Conservation (phyloP, 345 rosid species). For the Melastoma malabathricum region DNA sequence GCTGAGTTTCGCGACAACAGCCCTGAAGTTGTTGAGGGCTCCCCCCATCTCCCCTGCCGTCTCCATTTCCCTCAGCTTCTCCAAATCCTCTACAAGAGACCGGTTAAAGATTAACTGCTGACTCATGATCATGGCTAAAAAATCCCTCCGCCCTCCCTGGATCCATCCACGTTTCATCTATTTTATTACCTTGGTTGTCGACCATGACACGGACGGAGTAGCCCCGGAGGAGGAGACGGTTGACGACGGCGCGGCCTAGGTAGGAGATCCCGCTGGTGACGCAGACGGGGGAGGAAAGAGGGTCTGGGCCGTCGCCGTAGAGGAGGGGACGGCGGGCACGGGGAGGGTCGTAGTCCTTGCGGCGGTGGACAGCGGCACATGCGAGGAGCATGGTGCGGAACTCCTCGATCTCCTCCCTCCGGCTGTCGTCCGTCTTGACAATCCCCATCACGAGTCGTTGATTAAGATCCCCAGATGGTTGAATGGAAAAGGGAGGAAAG, state of each 20-base stretch:
- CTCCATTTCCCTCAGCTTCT: constrained; percentile 42
- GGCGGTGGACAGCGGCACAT: constrained; percentile 19
- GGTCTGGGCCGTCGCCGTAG: constrained; percentile 6
- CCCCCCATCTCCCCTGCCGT: constrained; percentile 28
- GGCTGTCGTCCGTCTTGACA: constrained; percentile 32
- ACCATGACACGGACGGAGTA: constrained; percentile 60
- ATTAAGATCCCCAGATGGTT: too few relatives aligned
- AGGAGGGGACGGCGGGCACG: constrained; percentile 3
- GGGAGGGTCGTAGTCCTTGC: constrained; percentile 25
- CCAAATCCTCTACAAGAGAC: constrained; percentile 30
- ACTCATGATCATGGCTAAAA: too few relatives aligned
- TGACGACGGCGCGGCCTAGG: constrained; percentile 54
- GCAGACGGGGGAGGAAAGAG: constrained; percentile 29
- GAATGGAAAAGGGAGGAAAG: too few relatives aligned
- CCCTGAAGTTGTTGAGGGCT: constrained; percentile 12
- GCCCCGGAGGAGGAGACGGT: constrained; percentile 44
- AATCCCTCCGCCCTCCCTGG: too few relatives aligned
- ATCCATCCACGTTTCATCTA: too few relatives aligned
- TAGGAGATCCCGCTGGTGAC: constrained; percentile 76
- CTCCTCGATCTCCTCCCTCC: constrained; percentile 34
- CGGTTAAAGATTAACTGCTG: too few relatives aligned
- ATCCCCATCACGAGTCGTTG: constrained; percentile 21
- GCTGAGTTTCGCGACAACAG: constrained; percentile 40
- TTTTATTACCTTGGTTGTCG: constrained; percentile 45
- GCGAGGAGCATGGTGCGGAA: constrained; percentile 30